Percentiles rank a stretch among this genome's conserved stretches.
Conservation (phyloP, 129 eudicot species). For the Mikania micrantha region DNA sequence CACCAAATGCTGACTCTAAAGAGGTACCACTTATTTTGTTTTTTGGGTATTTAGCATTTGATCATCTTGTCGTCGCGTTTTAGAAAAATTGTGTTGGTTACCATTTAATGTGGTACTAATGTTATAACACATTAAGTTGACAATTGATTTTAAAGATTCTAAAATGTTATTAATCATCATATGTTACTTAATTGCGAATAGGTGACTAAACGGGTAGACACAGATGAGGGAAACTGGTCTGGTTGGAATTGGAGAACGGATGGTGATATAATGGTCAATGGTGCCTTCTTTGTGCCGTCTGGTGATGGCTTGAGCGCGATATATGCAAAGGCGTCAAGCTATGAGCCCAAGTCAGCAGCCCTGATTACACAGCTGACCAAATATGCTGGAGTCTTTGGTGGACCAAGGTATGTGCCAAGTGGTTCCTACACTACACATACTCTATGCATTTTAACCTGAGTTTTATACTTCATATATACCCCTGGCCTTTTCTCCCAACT, state of each 20-base stretch:
- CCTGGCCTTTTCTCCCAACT: slow-evolving; percentile 26
- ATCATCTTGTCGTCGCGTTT: neutral
- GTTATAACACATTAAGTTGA: neutral
- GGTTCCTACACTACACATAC: neutral
- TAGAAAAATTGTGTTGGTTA: no score
- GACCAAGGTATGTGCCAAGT: slow-evolving; percentile 48
- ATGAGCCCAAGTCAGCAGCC: slow-evolving; percentile 66
- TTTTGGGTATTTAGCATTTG: neutral
- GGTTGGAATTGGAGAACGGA: slow-evolving; percentile 90
- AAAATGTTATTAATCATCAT: neutral
- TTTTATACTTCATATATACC: neutral
- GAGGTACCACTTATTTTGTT: slow-evolving; percentile 46
- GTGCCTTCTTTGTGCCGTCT: slow-evolving; percentile 92
- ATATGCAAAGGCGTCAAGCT: slow-evolving; percentile 60
- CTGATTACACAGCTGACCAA: slow-evolving; percentile 65
- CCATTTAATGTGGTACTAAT: neutral
- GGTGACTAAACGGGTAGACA: slow-evolving; percentile 82
- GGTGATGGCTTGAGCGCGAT: slow-evolving; percentile 59
- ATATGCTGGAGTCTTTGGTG: slow-evolving; percentile 74
- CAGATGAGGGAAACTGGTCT: slow-evolving; percentile 61
- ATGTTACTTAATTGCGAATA: slow-evolving; percentile 1
- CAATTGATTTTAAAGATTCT: neutral
- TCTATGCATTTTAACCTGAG: slow-evolving; percentile 5
- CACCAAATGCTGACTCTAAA: slow-evolving; percentile 58
- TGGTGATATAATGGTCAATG: slow-evolving; percentile 79